These are phyloP conservation scores for Physcomitrellopsis africana DNA, from an alignment of 225 moss, liverwort and hornwort species.

Conservation along the genomic window DNA sequence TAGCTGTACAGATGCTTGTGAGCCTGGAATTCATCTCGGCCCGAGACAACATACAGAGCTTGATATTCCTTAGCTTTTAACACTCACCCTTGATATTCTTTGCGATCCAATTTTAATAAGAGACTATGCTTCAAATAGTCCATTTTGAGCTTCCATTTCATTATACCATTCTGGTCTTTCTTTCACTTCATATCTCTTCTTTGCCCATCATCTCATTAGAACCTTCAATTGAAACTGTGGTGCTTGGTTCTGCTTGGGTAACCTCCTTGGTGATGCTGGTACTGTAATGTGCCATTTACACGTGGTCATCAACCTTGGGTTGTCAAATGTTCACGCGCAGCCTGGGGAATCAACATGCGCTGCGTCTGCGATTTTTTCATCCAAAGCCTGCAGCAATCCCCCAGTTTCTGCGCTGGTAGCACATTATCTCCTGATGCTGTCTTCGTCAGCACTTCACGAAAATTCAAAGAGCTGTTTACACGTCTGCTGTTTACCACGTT, in stretches of 20 bases:
- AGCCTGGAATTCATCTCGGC: conserved; percentile 75
- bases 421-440: too few species aligned
- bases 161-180: not conserved
- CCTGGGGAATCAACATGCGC: too few species aligned
- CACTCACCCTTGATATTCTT: conserved; percentile 57
- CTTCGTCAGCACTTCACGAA: too few species aligned
- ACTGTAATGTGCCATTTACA: not conserved
- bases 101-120: conserved; percentile 53
- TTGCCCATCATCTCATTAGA: not conserved
- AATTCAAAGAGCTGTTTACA: too few species aligned
- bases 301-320: too few species aligned
- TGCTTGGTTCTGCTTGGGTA: not conserved
- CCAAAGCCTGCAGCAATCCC: too few species aligned
- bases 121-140: conserved; percentile 41
- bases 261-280: conserved; percentile 4
- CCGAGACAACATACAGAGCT: conserved; percentile 68
- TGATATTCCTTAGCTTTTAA: conserved; percentile 64
- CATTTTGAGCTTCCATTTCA: conserved; percentile 36
- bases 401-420: too few species aligned
- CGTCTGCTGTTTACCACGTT: too few species aligned
- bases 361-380: too few species aligned
- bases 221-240: not conserved
- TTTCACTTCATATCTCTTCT: not conserved
- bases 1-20: conserved; percentile 74
- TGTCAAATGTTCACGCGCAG: too few species aligned